These are phyloP conservation scores for Saccharum hybrid DNA, from an alignment of 202 grass and related monocot species.

Conservation along the genomic window DNA sequence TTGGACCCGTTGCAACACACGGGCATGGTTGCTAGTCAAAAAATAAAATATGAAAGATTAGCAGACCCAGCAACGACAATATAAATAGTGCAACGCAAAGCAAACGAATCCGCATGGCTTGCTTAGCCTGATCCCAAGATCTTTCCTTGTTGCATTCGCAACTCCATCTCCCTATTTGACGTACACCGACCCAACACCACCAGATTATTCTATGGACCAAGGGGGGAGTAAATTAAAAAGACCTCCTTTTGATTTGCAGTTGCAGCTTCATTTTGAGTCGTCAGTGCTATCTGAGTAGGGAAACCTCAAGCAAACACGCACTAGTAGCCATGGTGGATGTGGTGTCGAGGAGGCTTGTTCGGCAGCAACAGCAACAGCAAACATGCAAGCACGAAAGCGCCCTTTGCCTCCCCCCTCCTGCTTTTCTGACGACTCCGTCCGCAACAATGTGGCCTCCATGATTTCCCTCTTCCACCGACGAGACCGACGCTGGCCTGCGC, in stretches of 20 bases:
- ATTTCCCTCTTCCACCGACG: neutral
- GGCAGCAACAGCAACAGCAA: conserved; percentile 1
- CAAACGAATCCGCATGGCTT: conserved; percentile 1
- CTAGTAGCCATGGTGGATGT: conserved; percentile 47
- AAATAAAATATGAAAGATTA: neutral
- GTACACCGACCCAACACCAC: neutral
- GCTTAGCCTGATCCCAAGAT: conserved; percentile 33
- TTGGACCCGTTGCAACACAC: no score
- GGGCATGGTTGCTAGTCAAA: neutral
- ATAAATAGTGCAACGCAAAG: neutral
- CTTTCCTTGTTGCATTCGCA: conserved; percentile 10
- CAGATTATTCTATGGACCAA: conserved; percentile 19
- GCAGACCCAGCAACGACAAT: conserved; percentile 4
- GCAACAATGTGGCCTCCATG: neutral
- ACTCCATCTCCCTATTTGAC: neutral
- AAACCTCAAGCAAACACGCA: conserved; percentile 43
- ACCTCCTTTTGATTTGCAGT: neutral
- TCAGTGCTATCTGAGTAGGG: conserved; percentile 61
- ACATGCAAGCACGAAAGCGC: conserved; percentile 18
- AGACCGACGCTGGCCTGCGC: conserved; percentile 15
- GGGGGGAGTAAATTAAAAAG: neutral
- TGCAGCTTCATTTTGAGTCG: neutral
- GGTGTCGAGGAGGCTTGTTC: conserved; percentile 12
- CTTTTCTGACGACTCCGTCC: conserved; percentile 21
- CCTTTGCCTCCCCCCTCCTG: neutral